phyloP scores from a whole-genome alignment of 768 basidiomycete species.

The Cystobasidium ongulense region DNA sequence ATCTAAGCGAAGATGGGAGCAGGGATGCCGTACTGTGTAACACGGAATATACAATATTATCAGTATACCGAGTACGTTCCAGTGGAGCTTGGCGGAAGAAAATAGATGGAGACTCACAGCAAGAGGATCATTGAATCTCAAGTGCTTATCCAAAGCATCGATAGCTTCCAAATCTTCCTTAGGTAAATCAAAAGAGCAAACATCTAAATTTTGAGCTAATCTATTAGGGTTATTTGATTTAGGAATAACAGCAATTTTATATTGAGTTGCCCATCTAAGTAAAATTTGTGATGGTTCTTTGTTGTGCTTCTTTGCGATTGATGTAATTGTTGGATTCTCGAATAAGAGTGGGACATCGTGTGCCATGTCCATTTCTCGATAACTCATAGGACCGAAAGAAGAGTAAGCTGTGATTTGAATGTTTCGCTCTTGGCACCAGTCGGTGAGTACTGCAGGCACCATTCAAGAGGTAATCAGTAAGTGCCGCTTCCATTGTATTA shows the following conservation, averaged over 20 bases:
- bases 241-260: slow-evolving; percentile 65
- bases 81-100: too few relatives aligned
- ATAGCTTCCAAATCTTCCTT: slow-evolving; percentile 57
- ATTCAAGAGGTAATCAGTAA: neutral
- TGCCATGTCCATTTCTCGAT: slow-evolving; percentile 56
- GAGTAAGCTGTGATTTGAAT: slow-evolving; percentile 56
- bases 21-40: slow-evolving; percentile 1
- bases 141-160: slow-evolving; percentile 55
- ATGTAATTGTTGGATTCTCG: slow-evolving; percentile 29
- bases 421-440: slow-evolving; percentile 48
- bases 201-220: slow-evolving; percentile 54
- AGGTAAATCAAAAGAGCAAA: slow-evolving; percentile 52
- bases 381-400: slow-evolving; percentile 51
- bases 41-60: neutral
- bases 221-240: slow-evolving; percentile 50
- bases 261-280: slow-evolving; percentile 70
- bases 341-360: slow-evolving; percentile 46
- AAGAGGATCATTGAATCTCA: slow-evolving; percentile 52
- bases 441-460: slow-evolving; percentile 38
- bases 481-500: too few relatives aligned
- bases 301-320: slow-evolving; percentile 30
- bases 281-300: slow-evolving; percentile 58
- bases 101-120: neutral
- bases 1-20: slow-evolving; percentile 8
- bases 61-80: neutral